Conservation (phyloP, 2,329 filamentous ascomycete genomes). For the Paracoccidioides brasiliensis region DNA sequence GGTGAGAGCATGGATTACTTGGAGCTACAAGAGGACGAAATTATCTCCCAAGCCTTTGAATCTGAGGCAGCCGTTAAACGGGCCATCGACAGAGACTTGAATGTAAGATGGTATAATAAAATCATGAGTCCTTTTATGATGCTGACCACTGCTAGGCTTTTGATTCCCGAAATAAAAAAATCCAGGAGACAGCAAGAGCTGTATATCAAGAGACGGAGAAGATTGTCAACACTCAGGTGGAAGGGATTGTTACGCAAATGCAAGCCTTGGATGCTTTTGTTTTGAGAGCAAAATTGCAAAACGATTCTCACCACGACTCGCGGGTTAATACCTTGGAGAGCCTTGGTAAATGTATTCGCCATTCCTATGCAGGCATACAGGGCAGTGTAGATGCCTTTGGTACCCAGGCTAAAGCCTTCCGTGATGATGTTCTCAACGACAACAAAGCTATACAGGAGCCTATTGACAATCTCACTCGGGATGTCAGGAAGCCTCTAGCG, state of each 20-base stretch:
- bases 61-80: conserved; percentile 67
- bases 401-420: conserved; percentile 54
- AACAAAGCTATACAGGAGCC: conserved; percentile 45
- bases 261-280: conserved; percentile 84
- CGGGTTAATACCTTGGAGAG: conserved; percentile 53
- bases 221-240: conserved; percentile 80
- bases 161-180: conserved; percentile 48
- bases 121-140: background rate
- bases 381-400: conserved; percentile 57
- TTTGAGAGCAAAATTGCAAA: conserved; percentile 64
- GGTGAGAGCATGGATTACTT: conserved; percentile 60
- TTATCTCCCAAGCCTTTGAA: conserved; percentile 57
- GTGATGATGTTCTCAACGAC: conserved; percentile 51
- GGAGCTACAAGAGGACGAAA: conserved; percentile 53
- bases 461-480: conserved; percentile 45
- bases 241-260: conserved; percentile 79
- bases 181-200: conserved; percentile 69
- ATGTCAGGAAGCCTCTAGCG: conserved; percentile 55
- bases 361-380: conserved; percentile 59
- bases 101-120: conserved; percentile 37
- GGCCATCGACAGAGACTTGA: conserved; percentile 78
- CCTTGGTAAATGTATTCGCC: conserved; percentile 55
- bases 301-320: conserved; percentile 59
- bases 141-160: conserved; percentile 7
- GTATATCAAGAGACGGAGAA: conserved; percentile 83